These are phyloP conservation scores for Boletus sp. DNA, from an alignment of 768 basidiomycete species.

Conservation along the genomic window DNA sequence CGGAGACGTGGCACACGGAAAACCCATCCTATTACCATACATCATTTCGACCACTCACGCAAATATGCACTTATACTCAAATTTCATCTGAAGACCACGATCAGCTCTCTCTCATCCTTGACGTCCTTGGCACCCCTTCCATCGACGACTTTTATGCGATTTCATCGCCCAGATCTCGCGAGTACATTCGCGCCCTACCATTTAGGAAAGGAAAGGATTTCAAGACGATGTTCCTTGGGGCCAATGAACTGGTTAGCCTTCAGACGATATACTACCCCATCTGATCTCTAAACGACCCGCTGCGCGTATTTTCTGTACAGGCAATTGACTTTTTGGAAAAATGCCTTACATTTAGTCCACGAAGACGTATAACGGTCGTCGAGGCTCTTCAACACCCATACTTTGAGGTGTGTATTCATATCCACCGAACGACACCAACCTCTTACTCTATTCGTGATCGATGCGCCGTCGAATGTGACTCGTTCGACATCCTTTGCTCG, in stretches of 20 bases:
- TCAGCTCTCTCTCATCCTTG: slow-evolving; percentile 88
- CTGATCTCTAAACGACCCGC: neutral
- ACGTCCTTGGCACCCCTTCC: slow-evolving; percentile 87
- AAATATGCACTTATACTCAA: neutral
- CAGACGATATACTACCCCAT: neutral
- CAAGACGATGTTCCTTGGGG: slow-evolving; percentile 64
- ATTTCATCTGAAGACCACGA: slow-evolving; percentile 65
- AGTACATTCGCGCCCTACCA: slow-evolving; percentile 85
- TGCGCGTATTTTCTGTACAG: slow-evolving; percentile 25
- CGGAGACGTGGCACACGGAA: neutral
- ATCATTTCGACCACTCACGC: neutral
- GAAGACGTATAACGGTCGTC: slow-evolving; percentile 81
- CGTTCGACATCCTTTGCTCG: neutral
- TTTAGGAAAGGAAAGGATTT: slow-evolving; percentile 81
- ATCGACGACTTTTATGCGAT: slow-evolving; percentile 96
- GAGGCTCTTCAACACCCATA: slow-evolving; percentile 90
- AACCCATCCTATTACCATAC: neutral
- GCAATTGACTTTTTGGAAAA: slow-evolving; percentile 78
- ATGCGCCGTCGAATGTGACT: neutral
- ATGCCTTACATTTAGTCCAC: slow-evolving; percentile 82
- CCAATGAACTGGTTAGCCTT: slow-evolving; percentile 55
- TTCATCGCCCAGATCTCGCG: slow-evolving; percentile 71
- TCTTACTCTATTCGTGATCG: neutral
- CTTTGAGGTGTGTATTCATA: slow-evolving; percentile 53
- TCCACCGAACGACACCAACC: neutral